Conservation (phyloP, 148 eudicot genomes). For the Amaranthus hypochondriacus region DNA sequence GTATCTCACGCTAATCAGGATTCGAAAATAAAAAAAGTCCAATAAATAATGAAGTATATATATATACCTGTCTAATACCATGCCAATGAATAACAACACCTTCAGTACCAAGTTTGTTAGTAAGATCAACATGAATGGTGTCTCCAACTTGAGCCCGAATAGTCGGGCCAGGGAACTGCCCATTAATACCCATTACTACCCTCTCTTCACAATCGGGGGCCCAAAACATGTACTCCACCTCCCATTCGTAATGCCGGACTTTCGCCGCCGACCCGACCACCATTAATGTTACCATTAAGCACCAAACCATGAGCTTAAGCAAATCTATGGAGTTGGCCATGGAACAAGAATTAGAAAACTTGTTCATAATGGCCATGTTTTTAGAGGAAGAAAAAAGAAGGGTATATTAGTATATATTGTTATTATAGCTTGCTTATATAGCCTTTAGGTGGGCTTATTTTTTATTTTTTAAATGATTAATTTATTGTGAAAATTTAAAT, state of each 20-base stretch:
- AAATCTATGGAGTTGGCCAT: constrained; percentile 2
- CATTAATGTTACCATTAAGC: neutral
- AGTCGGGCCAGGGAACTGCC: constrained; percentile 83
- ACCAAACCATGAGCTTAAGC: constrained; percentile 1
- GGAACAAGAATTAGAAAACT: constrained; percentile 1
- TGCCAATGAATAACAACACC: constrained; percentile 95
- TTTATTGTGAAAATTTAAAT: no score
- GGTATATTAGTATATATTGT: no score
- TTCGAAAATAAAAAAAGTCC: neutral
- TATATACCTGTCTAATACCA: constrained; percentile 70
- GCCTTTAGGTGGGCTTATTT: no score
- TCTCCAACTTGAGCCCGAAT: constrained; percentile 66
- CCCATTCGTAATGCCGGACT: constrained; percentile 52
- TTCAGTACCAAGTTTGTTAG: constrained; percentile 66
- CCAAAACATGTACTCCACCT: constrained; percentile 62
- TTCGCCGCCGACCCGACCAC: constrained; percentile 10
- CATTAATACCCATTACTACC: constrained; percentile 62
- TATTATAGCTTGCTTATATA: no score
- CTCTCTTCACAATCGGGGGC: constrained; percentile 62
- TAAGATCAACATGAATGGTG: constrained; percentile 49
- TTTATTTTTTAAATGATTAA: no score
- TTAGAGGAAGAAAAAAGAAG: no score
- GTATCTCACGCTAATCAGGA: no score
- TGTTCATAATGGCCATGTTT: no score
- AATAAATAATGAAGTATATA: neutral